These are phyloP conservation scores for Russula sp. DNA, from an alignment of 768 basidiomycete species.

Conservation along the genomic window DNA sequence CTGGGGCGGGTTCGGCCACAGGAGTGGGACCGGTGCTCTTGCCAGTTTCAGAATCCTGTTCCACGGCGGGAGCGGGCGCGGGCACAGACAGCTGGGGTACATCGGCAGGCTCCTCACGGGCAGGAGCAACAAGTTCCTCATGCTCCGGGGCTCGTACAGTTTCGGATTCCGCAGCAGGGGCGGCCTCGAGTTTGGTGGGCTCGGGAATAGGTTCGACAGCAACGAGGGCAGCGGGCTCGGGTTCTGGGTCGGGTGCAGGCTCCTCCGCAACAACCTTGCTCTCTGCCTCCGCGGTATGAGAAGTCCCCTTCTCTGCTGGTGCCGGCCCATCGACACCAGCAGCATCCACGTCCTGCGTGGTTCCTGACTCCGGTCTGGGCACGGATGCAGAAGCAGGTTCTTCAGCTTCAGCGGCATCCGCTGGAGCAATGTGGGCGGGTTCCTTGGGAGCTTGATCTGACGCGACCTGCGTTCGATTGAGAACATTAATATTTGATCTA, in stretches of 20 bases:
- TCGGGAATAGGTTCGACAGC: constrained; percentile 1
- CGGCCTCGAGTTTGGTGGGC: neutral
- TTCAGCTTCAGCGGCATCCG: neutral
- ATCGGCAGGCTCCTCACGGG: neutral
- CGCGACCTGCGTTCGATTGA: constrained; percentile 1
- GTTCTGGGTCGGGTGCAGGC: neutral
- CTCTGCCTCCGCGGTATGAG: constrained; percentile 2
- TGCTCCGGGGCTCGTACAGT: neutral
- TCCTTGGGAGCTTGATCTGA: constrained; percentile 6
- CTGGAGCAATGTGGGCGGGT: neutral
- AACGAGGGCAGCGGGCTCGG: neutral
- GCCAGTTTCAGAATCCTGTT: neutral
- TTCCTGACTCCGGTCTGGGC: constrained; percentile 6
- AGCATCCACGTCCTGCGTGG: neutral
- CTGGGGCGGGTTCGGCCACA: neutral
- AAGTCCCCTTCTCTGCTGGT: neutral
- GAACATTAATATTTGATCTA: neutral
- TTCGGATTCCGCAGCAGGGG: neutral
- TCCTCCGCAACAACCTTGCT: neutral
- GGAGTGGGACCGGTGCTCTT: neutral
- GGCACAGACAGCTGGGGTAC: neutral
- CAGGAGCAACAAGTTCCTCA: neutral
- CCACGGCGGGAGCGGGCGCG: neutral
- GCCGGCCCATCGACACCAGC: neutral
- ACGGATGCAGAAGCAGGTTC: neutral